Evolutionary conservation across 73 alveolate species (phyloP).

Genomic region (Uronychia setigera): DNA sequence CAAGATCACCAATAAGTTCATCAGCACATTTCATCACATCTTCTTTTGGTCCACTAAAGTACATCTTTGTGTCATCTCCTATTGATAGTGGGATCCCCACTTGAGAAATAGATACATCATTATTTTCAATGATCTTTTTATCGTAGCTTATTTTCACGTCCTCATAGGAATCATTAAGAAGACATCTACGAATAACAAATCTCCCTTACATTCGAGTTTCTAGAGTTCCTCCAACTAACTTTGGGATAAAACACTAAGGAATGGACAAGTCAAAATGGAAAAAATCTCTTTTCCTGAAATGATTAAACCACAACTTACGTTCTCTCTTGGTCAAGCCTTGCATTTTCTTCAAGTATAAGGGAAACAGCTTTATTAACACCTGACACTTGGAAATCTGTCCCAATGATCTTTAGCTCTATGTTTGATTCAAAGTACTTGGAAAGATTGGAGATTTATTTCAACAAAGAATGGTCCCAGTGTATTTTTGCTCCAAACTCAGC

Average conservation of each 20-base stretch:
- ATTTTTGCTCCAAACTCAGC: conserved; percentile 28
- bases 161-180: conserved; percentile 15
- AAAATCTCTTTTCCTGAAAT: not conserved
- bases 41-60: conserved; percentile 11
- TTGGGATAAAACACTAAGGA: conserved; percentile 12
- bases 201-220: not conserved
- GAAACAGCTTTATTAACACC: conserved; percentile 10
- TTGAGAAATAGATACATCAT: not conserved
- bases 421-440: conserved; percentile 4
- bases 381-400: conserved; percentile 9
- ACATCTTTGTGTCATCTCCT: conserved; percentile 21
- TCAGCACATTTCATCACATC: conserved; percentile 3
- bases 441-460: not conserved
- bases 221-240: conserved; percentile 15
- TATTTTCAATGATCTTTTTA: conserved; percentile 5
- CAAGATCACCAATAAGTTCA: conserved; percentile 17
- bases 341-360: conserved; percentile 13
- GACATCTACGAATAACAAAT: not conserved
- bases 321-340: conserved; percentile 11
- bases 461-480: conserved; percentile 30
- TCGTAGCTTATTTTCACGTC: not conserved
- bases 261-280: conserved; percentile 1
- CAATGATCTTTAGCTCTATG: conserved; percentile 24
- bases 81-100: conserved; percentile 10
- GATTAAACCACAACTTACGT: not conserved